Base-by-base conservation (phyloP, 2,329 filamentous ascomycete genomes). In the Aspergillus fischeri region DNA sequence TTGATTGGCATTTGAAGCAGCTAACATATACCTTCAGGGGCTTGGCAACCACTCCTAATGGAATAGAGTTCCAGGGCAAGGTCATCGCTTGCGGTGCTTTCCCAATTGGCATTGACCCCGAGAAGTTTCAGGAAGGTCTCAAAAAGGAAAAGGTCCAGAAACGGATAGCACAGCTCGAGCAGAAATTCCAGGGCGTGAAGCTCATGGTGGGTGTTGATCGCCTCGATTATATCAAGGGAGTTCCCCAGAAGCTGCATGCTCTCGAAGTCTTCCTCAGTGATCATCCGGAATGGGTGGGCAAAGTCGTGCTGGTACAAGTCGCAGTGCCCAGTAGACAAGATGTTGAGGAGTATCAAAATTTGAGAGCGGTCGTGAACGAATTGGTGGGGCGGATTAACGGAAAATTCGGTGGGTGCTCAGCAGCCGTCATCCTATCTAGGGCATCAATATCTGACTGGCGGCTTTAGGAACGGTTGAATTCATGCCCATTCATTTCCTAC, bases 171-270 rank as follows among this genome's bases (percentile, higher is more conserved):
- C 86, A 88, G 1, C 81, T 97, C 4, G 87, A 90, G 69, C 88
- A 89, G 70, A 97, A 96, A 75, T 99, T 97, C 70, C 89, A 96
- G 64, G 93, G 92, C 49, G 91, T 96, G 67, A 97, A 97, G 78
- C 84, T 97, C 63, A 96, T 99, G 67, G 93, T 97, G 41, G 93
- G 94, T 61, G 94, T 97, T 52, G 94, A 99, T 73, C 90, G 94
- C 51, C 83, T 97, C 52, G 94, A 99, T 76, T 97, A 99, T 77
- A 97, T 97, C 85, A 97, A 97, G 78, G 94, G 94, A 61, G 92
- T 99, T 9, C 94, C 94, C 0, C 94, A 99, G 76, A 99, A 99
- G 75, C 81, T 99, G 9, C 94, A 97, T 70, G 93, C 94, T 1
- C 85, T 97, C 45, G 94, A 99, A 74, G 91, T 97, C 3, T 97